Base-by-base conservation (phyloP, 495 filamentous ascomycete genomes). In the Neurospora sp. region DNA sequence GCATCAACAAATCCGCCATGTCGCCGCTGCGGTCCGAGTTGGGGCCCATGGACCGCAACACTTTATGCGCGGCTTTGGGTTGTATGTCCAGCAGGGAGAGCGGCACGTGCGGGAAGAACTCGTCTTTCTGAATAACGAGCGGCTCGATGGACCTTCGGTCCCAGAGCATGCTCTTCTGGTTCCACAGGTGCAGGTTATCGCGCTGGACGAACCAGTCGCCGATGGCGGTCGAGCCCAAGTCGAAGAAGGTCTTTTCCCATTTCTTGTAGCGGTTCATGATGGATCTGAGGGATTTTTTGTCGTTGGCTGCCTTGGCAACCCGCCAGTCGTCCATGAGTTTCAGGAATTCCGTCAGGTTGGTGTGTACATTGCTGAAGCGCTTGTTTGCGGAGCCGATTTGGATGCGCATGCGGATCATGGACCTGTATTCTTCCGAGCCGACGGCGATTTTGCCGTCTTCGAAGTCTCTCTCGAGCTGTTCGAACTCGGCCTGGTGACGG, bases 101-200 rank as follows among this genome's bases (percentile, higher is more conserved):
- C 1, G 74, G 76, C 6, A 79, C 71, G 44, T 82, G 81, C 11
- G 89, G 90, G 75, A 82, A 90, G 72, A 91, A 85, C 73, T 94
- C 92, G 5, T 87, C 78, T 0, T 77, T 39, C 84, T 69, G 31
- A 87, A 87, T 84, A 9, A 77, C 73, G 59, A 88, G 86, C 31
- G 86, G 81, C 76, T 90, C 88, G 41, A 77, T 41, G 9, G 80
- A 82, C 37, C 92, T 89, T 5, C 86, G 87, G 77, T 94, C 91
- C 89, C 89, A 93, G 70, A 81, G 72, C 2, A 93, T 81, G 6
- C 86, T 44, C 10, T 81, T 73, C 69, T 84, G 83, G 10, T 74
- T 74, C 20, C 84, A 82, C 20, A 81, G 72, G 69, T 85, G 79
- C 40, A 83, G 76, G 72, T 88, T 88, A 76, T 89, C 87, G 62